Evolutionary conservation across 371 early-diverging fungal species (phyloP).

Genomic region (Mucor plumbeus): DNA sequence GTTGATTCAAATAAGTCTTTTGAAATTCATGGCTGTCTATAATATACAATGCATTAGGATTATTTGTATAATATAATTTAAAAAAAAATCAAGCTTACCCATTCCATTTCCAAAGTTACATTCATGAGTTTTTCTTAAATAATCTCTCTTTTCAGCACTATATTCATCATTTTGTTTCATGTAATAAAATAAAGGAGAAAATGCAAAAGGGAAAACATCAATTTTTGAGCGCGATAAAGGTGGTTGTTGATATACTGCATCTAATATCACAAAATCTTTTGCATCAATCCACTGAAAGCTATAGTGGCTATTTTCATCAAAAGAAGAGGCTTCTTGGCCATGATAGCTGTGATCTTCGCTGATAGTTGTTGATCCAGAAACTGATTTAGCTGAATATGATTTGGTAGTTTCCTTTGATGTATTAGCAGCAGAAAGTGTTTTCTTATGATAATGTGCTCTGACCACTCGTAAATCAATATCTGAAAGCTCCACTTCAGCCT

Average conservation of each 20-base stretch:
- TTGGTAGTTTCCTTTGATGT: not conserved
- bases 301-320: not conserved
- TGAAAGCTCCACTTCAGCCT: conserved; percentile 33
- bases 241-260: not conserved
- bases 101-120: conserved; percentile 36
- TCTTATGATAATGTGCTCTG: conserved; percentile 22
- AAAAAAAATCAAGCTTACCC: conserved; percentile 34
- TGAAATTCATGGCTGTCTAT: conserved; percentile 28
- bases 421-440: not conserved
- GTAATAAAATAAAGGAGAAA: conserved; percentile 58
- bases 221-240: conserved; percentile 23
- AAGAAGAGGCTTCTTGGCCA: not conserved
- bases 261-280: conserved; percentile 36
- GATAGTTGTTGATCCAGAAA: not conserved
- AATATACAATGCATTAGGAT: not conserved
- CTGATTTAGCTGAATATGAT: not conserved
- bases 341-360: conserved; percentile 1
- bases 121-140: conserved; percentile 41
- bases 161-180: conserved; percentile 41
- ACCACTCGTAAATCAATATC: conserved; percentile 41
- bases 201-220: conserved; percentile 57
- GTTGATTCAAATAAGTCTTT: conserved; percentile 18
- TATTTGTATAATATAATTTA: not conserved
- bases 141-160: conserved; percentile 26
- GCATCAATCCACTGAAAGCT: conserved; percentile 37